Base-by-base conservation (phyloP, 2,329 filamentous ascomycete species). In the Trichoderma sp. region DNA sequence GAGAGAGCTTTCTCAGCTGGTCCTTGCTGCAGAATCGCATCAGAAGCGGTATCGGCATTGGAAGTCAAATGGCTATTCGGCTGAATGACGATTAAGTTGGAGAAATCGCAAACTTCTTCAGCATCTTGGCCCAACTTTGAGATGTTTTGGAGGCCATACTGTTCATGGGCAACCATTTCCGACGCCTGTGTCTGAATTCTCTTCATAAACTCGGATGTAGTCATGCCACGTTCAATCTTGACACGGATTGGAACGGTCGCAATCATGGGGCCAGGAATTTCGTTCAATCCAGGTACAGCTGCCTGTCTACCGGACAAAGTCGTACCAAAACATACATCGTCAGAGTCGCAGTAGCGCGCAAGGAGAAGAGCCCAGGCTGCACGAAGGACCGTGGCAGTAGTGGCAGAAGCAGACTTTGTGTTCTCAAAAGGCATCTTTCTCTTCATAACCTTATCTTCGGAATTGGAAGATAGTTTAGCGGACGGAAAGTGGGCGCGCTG, bases 351-450 rank as follows among this genome's bases (percentile, higher is more conserved):
- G 16, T 70, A 70, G n/a, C 58, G 37, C 14, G 68, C 64, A 31
- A 70, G 57, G 10, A 70, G 57, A 16, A 70, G 49, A 53, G 68
- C 68, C 68, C 68, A 70, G 0, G 68, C 64, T 2, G 68, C 68
- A 37, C 68, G 68, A 24, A 70, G 68, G 29, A 68, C 37, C 11
- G 68, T 70, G 3, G 68, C 68, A 2, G 61, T 67, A 4, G 68
- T 70, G 5, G 60, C 29, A 14, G 68, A 55, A 33, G 40, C 53
- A 13, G 35, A 29, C 5, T 56, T 68, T 5, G 57, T 61, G 57
- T 68, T 68, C 8, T 70, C 63, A 14, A 73, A 67, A 31, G 73
- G 62, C 14, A 75, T 70, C 21, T 75, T 76, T 33, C 29, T 53
- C 59, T 47, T 59, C 59, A 56, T 35, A 1, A 49, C 47, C 5